Evolutionary conservation across 208 protist genomes (phyloP).

Genomic region (Trypanosoma platydactyli): DNA sequence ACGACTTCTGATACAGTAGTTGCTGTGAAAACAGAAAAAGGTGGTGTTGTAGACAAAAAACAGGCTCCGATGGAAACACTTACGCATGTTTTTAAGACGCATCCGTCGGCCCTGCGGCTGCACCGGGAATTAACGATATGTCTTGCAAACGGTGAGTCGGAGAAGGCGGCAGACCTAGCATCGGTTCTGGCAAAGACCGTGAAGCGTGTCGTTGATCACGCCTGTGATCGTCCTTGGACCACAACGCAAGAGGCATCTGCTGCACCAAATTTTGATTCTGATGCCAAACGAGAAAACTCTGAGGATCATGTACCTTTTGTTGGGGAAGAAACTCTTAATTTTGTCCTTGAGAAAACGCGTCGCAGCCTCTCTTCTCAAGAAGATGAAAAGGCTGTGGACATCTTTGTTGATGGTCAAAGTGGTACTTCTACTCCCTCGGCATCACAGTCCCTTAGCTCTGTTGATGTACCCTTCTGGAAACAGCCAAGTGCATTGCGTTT

Average conservation of each 20-base stretch:
- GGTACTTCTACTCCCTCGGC: background rate
- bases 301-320: background rate
- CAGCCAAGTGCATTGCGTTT: conserved; percentile 51
- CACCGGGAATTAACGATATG: conserved; percentile 75
- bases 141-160: conserved; percentile 63
- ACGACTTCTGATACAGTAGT: background rate
- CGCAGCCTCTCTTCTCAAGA: background rate
- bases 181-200: conserved; percentile 56
- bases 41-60: background rate
- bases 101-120: conserved; percentile 61
- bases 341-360: conserved; percentile 9
- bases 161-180: conserved; percentile 63
- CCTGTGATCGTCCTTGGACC: background rate
- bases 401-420: conserved; percentile 23
- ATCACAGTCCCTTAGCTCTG: background rate
- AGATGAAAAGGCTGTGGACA: conserved; percentile 29
- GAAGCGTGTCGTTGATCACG: conserved; percentile 22
- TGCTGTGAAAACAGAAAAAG: background rate
- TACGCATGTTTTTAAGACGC: conserved; percentile 58
- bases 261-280: background rate
- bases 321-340: conserved; percentile 15
- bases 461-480: conserved; percentile 49
- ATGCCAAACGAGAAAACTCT: background rate
- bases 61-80: conserved; percentile 68
- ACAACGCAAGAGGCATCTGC: background rate